Conservation (phyloP, 2,329 filamentous ascomycete genomes). For the Davidsoniella eucalypti region DNA sequence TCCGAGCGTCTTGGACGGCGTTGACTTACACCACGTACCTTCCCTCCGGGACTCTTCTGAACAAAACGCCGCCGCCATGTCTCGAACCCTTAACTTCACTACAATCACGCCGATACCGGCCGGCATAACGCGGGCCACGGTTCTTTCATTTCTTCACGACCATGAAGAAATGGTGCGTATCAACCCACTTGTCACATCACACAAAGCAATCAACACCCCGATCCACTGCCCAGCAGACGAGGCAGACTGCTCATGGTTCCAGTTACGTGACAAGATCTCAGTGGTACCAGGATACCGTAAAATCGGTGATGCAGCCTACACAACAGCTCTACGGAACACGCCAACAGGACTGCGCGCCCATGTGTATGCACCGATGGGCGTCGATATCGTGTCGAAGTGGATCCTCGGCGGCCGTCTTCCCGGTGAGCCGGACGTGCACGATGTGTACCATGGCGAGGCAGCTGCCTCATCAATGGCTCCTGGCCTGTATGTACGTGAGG, state of each 20-base stretch:
- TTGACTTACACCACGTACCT: background rate
- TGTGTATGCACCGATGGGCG: slow-evolving; percentile 64
- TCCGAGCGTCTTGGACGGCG: background rate
- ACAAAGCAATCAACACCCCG: slow-evolving; percentile 52
- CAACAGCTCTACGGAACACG: slow-evolving; percentile 63
- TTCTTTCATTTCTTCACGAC: slow-evolving; percentile 58
- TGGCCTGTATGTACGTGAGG: slow-evolving; percentile 70
- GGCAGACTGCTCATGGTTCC: slow-evolving; percentile 55
- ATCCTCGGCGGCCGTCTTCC: slow-evolving; percentile 54
- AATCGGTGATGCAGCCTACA: slow-evolving; percentile 48
- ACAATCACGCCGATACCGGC: slow-evolving; percentile 62
- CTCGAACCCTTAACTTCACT: slow-evolving; percentile 56
- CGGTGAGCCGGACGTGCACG: slow-evolving; percentile 50
- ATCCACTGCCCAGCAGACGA: slow-evolving; percentile 53
- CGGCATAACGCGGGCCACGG: slow-evolving; percentile 49
- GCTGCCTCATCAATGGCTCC: slow-evolving; percentile 25
- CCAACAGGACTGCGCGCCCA: slow-evolving; percentile 63
- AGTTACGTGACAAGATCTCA: slow-evolving; percentile 57
- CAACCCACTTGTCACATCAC: slow-evolving; percentile 65
- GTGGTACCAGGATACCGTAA: slow-evolving; percentile 48
- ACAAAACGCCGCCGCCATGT: slow-evolving; percentile 32
- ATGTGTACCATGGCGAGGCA: slow-evolving; percentile 40
- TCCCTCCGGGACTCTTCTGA: background rate
- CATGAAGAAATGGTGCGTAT: slow-evolving; percentile 75
- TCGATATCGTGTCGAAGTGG: slow-evolving; percentile 69